Evolutionary conservation across 768 basidiomycete species (phyloP).

Genomic region (Boletus rex-veris): DNA sequence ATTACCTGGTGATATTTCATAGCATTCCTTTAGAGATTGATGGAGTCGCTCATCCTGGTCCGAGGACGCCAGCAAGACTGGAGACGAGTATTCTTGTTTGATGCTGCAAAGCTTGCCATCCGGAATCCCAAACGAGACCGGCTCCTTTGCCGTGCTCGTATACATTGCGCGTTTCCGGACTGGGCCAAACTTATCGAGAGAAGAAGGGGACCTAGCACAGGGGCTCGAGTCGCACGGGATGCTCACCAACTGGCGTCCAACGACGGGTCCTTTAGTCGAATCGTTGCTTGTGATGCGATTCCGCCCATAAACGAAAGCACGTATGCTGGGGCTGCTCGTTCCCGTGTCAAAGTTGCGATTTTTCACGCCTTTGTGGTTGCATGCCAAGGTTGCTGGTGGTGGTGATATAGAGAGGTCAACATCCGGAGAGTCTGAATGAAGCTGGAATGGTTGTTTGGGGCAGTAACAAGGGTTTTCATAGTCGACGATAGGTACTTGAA

Average conservation of each 20-base stretch:
- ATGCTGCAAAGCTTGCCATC: neutral
- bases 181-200: neutral
- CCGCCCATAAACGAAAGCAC: neutral
- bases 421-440: constrained; percentile 1
- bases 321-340: neutral
- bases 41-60: neutral
- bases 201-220: neutral
- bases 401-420: neutral
- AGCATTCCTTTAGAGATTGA: neutral
- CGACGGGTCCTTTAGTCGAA: neutral
- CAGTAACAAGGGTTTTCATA: constrained; percentile 59
- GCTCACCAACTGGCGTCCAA: neutral
- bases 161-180: neutral
- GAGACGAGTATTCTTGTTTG: neutral
- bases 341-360: neutral
- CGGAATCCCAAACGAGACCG: neutral
- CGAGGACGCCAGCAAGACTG: neutral
- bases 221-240: constrained; percentile 1
- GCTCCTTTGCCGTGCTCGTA: neutral
- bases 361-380: neutral
- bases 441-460: constrained; percentile 32
- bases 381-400: neutral
- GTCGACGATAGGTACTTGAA: constrained; percentile 39
- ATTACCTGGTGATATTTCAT: neutral
- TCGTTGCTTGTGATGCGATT: constrained; percentile 7